Evolutionary conservation across 805 yeast species (phyloP).

Genomic region (Kazachstania martiniae): DNA sequence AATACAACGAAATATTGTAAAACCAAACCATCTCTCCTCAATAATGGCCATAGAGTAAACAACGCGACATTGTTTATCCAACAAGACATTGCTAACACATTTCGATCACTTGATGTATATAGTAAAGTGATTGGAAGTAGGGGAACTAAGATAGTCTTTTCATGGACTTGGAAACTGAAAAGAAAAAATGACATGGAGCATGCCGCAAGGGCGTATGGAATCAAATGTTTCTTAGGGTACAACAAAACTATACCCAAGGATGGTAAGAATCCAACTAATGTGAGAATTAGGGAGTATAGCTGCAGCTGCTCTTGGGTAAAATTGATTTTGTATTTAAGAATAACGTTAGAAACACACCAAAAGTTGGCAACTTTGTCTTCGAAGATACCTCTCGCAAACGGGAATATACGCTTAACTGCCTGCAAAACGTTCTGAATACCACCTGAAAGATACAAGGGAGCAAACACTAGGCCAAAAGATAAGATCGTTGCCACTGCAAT

Average conservation of each 20-base stretch:
- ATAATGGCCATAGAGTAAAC: slow-evolving; percentile 81
- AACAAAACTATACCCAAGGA: slow-evolving; percentile 40
- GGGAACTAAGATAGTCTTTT: slow-evolving; percentile 82
- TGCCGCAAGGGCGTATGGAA: slow-evolving; percentile 68
- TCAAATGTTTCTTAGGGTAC: slow-evolving; percentile 39
- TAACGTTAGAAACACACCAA: slow-evolving; percentile 87
- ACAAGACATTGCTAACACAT: slow-evolving; percentile 58
- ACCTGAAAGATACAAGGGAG: slow-evolving; percentile 49
- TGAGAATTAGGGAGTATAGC: slow-evolving; percentile 41
- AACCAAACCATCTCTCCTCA: slow-evolving; percentile 60
- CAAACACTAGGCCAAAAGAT: slow-evolving; percentile 40
- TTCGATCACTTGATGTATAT: slow-evolving; percentile 39
- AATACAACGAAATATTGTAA: slow-evolving; percentile 61
- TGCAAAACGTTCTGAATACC: slow-evolving; percentile 31
- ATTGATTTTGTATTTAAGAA: slow-evolving; percentile 54
- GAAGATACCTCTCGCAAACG: slow-evolving; percentile 86
- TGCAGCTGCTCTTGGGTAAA: slow-evolving; percentile 53
- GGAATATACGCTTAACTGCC: slow-evolving; percentile 69
- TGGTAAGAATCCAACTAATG: slow-evolving; percentile 46
- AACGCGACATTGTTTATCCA: slow-evolving; percentile 83
- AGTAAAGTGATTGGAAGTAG: slow-evolving; percentile 73
- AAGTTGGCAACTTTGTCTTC: slow-evolving; percentile 96
- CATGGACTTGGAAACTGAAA: slow-evolving; percentile 94
- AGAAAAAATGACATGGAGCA: slow-evolving; percentile 81
- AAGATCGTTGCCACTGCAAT: slow-evolving; percentile 55